A percentile compares a stretch with the other conserved stretches of the same genome.
phyloP scores from a whole-genome alignment of 768 basidiomycete species.

The Nevesoporus exiguus region DNA sequence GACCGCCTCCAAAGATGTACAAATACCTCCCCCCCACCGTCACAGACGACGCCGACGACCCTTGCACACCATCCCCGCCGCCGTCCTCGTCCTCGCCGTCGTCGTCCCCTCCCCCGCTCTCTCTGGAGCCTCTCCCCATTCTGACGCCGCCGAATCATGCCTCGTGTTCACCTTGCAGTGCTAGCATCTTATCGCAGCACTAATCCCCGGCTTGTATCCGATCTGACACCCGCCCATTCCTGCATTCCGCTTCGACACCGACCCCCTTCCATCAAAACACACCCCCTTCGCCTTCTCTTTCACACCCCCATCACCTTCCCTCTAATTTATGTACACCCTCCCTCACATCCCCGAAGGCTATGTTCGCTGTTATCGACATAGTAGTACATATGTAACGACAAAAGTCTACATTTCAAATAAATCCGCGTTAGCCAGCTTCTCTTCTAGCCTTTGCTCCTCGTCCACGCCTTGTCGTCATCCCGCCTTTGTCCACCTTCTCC shows the following conservation, averaged over 20 bases:
- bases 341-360: too few species aligned
- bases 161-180: not conserved
- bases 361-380: not conserved
- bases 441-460: not conserved
- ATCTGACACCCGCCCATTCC: not conserved
- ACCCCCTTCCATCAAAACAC: slow-evolving; percentile 8
- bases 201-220: slow-evolving; percentile 2
- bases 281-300: slow-evolving; percentile 8
- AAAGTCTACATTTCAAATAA: not conserved
- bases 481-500: not conserved
- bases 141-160: not conserved
- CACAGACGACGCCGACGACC: not conserved
- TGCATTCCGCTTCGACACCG: not conserved
- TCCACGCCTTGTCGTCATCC: slow-evolving; percentile 3
- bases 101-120: not conserved
- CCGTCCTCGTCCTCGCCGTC: not conserved
- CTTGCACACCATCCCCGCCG: not conserved
- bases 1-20: slow-evolving; percentile 33
- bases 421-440: not conserved
- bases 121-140: too few species aligned
- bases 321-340: not conserved
- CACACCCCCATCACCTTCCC: not conserved
- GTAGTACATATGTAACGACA: too few species aligned
- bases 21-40: slow-evolving; percentile 14
- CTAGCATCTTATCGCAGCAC: slow-evolving; percentile 5